Evolutionary conservation across 23 red algal species (phyloP).

Genomic region (Gracilaria gracilis): DNA sequence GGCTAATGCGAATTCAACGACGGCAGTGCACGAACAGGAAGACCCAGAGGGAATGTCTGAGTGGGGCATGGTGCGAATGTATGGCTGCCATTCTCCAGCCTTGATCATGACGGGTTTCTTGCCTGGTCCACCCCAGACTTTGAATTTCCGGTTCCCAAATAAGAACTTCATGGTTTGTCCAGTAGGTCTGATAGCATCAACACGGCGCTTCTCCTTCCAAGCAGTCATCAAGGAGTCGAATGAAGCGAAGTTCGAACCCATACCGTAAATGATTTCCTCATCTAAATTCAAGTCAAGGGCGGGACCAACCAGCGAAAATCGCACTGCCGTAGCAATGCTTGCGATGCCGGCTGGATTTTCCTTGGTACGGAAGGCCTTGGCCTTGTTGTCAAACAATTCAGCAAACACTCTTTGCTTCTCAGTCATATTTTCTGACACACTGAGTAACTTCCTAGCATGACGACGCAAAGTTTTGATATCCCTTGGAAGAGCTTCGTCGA

Average conservation of each 20-base stretch:
- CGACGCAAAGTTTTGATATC: not conserved
- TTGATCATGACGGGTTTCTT: not conserved
- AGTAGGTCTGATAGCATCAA: not conserved
- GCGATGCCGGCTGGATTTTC: not conserved
- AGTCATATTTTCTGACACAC: not conserved
- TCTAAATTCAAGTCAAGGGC: not conserved
- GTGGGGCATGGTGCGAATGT: conserved; percentile 39
- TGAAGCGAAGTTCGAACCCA: not conserved
- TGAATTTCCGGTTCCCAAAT: conserved; percentile 17
- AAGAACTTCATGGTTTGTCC: conserved; percentile 12
- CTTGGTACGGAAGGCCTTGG: not conserved
- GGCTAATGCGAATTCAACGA: conserved; percentile 14
- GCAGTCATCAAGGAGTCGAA: conserved; percentile 14
- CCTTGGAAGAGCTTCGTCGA: not conserved
- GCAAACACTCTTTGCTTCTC: not conserved
- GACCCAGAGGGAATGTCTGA: conserved; percentile 21
- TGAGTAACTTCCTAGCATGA: not conserved
- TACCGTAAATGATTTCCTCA: conserved; percentile 11
- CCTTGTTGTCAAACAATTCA: conserved; percentile 40
- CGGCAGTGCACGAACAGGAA: conserved; percentile 13
- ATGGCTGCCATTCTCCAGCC: conserved; percentile 39
- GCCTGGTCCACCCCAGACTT: conserved; percentile 22
- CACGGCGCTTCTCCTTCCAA: conserved; percentile 25
- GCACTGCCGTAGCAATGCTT: not conserved
- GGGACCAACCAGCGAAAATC: not conserved